phyloP scores from a whole-genome alignment of 192 early-diverging fungal genomes.

The Phlyctochytrium planicorne region DNA sequence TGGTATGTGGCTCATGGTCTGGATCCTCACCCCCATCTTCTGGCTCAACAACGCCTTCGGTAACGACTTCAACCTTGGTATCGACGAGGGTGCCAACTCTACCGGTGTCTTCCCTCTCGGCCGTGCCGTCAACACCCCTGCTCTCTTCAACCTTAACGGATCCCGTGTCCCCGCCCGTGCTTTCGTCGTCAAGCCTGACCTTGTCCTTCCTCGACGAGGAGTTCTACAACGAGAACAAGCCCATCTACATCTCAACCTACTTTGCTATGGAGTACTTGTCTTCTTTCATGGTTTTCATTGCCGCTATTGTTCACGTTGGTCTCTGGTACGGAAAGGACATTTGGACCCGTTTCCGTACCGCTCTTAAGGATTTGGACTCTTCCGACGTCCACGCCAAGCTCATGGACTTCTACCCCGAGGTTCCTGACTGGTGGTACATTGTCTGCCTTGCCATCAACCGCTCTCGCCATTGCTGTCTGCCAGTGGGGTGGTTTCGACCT shows the following conservation, averaged over 20 bases:
- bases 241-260: slow-evolving; percentile 30
- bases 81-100: background rate
- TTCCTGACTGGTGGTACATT: slow-evolving; percentile 63
- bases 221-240: slow-evolving; percentile 18
- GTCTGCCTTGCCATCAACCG: slow-evolving; percentile 40
- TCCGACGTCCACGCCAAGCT: slow-evolving; percentile 66
- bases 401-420: slow-evolving; percentile 68
- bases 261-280: slow-evolving; percentile 15
- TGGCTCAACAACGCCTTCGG: slow-evolving; percentile 18
- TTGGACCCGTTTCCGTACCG: slow-evolving; percentile 5
- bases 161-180: background rate
- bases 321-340: slow-evolving; percentile 28
- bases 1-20: slow-evolving; percentile 5
- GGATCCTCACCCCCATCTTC: slow-evolving; percentile 24
- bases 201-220: slow-evolving; percentile 18
- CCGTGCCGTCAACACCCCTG: slow-evolving; percentile 6
- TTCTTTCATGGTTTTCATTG: slow-evolving; percentile 16
- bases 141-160: slow-evolving; percentile 6
- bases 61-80: background rate
- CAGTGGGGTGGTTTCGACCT: too few relatives aligned
- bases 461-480: slow-evolving; percentile 7
- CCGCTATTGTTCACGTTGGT: slow-evolving; percentile 20
- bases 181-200: background rate
- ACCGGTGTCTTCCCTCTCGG: slow-evolving; percentile 12
- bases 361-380: slow-evolving; percentile 1